Evolutionary conservation across 2,329 filamentous ascomycete genomes (phyloP).

Genomic region (Bisporella sp.): DNA sequence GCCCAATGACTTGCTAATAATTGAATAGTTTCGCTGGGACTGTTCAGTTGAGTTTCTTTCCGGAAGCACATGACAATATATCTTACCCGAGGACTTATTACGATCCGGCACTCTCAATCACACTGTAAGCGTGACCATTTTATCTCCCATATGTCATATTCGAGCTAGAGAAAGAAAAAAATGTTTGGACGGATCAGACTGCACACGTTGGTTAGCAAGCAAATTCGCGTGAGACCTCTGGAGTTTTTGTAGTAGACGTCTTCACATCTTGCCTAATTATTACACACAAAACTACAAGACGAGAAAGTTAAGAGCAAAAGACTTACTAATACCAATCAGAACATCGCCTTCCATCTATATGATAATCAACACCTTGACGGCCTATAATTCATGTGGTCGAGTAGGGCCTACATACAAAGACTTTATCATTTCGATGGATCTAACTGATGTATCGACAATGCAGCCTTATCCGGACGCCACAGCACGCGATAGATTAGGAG

Average conservation of each 20-base stretch:
- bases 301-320: too few species aligned
- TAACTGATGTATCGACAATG: slow-evolving; percentile 31
- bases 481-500: slow-evolving; percentile 16
- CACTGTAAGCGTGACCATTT: slow-evolving; percentile 7
- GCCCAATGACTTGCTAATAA: too few species aligned
- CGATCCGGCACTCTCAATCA: slow-evolving; percentile 6
- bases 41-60: slow-evolving; percentile 15
- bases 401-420: slow-evolving; percentile 27
- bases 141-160: background rate
- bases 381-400: slow-evolving; percentile 26
- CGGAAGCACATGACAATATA: slow-evolving; percentile 6
- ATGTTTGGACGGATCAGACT: too few species aligned
- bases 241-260: too few species aligned
- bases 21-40: slow-evolving; percentile 11
- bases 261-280: too few species aligned
- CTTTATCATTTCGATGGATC: slow-evolving; percentile 26
- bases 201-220: too few species aligned
- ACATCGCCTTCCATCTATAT: slow-evolving; percentile 35
- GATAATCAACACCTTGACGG: slow-evolving; percentile 29
- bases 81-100: slow-evolving; percentile 12
- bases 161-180: too few species aligned
- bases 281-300: too few species aligned
- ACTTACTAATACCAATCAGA: slow-evolving; percentile 12
- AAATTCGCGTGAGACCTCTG: too few species aligned
- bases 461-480: slow-evolving; percentile 14